Conservation (phyloP, 1,284 basidiomycete genomes). For the Coriolopsis trogii region DNA sequence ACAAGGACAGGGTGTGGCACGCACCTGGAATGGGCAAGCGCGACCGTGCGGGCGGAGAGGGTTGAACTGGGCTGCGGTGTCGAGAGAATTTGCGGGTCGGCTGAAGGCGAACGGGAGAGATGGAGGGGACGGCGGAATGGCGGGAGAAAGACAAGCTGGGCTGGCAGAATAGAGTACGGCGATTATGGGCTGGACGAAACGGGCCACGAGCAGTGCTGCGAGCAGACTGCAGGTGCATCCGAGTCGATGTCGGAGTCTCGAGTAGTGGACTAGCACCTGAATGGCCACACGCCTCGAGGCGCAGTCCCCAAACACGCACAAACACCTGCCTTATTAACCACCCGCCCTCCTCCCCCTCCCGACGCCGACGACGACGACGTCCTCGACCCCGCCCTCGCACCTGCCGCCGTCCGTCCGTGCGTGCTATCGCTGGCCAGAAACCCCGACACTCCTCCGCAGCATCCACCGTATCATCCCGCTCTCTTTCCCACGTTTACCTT, state of each 20-base stretch:
- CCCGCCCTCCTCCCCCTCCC: not conserved
- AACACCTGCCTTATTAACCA: conserved; percentile 16
- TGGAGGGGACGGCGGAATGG: conserved; percentile 1
- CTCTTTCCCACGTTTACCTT: conserved; percentile 3
- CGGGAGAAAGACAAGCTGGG: not conserved
- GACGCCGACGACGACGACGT: not conserved
- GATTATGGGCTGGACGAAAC: not conserved
- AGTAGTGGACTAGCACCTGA: conserved; percentile 1
- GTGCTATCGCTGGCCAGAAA: too few relatives aligned
- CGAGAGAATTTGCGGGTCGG: too few relatives aligned
- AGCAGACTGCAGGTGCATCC: conserved; percentile 3
- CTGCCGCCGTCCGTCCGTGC: too few relatives aligned
- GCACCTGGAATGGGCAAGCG: conserved; percentile 9
- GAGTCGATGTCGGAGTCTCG: too few relatives aligned
- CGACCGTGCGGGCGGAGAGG: conserved; percentile 2
- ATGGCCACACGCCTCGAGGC: conserved; percentile 2
- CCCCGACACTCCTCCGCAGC: too few relatives aligned
- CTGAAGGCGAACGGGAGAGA: not conserved
- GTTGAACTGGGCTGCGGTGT: not conserved
- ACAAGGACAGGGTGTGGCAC: conserved; percentile 2
- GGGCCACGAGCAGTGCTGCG: conserved; percentile 7
- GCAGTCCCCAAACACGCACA: conserved; percentile 5
- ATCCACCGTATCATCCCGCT: too few relatives aligned
- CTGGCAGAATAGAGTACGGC: not conserved
- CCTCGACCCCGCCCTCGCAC: not conserved